Percentiles rank a stretch among this genome's conserved stretches.
These are phyloP conservation scores for Cladosporium sp. DNA, from an alignment of 2,329 filamentous ascomycete genomes.

Conservation along the genomic window DNA sequence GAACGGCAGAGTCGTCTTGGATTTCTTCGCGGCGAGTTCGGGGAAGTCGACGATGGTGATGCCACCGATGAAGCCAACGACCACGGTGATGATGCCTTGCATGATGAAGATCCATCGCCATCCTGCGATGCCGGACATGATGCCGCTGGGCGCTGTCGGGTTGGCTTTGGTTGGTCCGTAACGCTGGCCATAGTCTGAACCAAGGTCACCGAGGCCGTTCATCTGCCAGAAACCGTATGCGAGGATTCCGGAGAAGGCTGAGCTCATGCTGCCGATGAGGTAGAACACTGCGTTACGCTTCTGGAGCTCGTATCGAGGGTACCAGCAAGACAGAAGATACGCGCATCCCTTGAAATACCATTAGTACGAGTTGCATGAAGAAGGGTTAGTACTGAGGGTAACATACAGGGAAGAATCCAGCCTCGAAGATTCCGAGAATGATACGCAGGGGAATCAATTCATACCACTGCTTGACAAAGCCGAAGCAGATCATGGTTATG, in stretches of 20 bases:
- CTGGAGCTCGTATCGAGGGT: constrained; percentile 40
- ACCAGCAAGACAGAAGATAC: constrained; percentile 69
- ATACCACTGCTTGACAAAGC: constrained; percentile 58
- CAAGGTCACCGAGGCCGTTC: constrained; percentile 50
- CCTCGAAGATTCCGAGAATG: constrained; percentile 64
- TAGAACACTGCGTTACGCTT: constrained; percentile 52
- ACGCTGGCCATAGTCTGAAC: constrained; percentile 36
- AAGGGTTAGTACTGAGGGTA: neutral
- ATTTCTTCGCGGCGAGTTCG: constrained; percentile 44
- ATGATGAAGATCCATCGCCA: constrained; percentile 48
- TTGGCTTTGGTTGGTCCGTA: constrained; percentile 36
- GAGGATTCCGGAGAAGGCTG: constrained; percentile 51
- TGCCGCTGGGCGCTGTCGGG: constrained; percentile 28
- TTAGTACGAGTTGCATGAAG: constrained; percentile 25
- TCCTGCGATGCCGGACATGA: constrained; percentile 43
- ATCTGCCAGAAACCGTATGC: constrained; percentile 41
- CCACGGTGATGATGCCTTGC: constrained; percentile 39
- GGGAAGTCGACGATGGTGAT: constrained; percentile 50
- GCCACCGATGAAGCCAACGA: constrained; percentile 45
- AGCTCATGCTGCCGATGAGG: constrained; percentile 51
- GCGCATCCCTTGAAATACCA: constrained; percentile 50
- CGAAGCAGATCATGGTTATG: constrained; percentile 63
- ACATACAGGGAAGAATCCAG: constrained; percentile 50
- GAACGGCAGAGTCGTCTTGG: constrained; percentile 43
- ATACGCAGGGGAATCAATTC: constrained; percentile 59